phyloP scores from a whole-genome alignment of 2,329 filamentous ascomycete species.

The Oidium heveae region DNA sequence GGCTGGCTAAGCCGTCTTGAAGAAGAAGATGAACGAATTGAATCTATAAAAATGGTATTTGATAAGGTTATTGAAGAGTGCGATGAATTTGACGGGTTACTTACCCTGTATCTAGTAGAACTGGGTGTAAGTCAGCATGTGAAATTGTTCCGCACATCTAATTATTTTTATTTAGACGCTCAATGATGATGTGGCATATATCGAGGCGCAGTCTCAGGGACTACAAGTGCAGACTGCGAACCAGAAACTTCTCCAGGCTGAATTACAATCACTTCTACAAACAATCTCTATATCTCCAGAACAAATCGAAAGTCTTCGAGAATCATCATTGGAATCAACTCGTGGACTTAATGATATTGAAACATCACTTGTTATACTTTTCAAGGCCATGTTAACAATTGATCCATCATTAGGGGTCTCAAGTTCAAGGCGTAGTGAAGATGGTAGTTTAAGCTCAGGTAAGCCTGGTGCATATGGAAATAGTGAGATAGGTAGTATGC shows the following conservation, averaged over 20 bases:
- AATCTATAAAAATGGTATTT: slow-evolving; percentile 62
- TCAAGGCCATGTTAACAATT: slow-evolving; percentile 82
- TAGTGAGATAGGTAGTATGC: slow-evolving; percentile 49
- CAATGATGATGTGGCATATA: slow-evolving; percentile 87
- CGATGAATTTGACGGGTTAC: slow-evolving; percentile 79
- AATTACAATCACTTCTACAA: slow-evolving; percentile 68
- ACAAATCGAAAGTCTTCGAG: slow-evolving; percentile 48
- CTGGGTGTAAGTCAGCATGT: slow-evolving; percentile 39
- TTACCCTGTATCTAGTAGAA: slow-evolving; percentile 88
- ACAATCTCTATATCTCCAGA: slow-evolving; percentile 67
- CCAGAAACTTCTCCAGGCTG: slow-evolving; percentile 70
- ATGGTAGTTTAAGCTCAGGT: slow-evolving; percentile 11
- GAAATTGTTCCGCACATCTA: slow-evolving; percentile 2
- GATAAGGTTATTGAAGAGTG: slow-evolving; percentile 85
- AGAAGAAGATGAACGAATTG: slow-evolving; percentile 73
- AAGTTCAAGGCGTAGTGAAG: slow-evolving; percentile 17
- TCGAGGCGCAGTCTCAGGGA: slow-evolving; percentile 91
- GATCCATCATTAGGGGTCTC: slow-evolving; percentile 46
- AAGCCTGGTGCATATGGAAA: slow-evolving; percentile 21
- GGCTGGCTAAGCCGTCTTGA: slow-evolving; percentile 70
- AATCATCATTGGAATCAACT: slow-evolving; percentile 45
- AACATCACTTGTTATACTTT: slow-evolving; percentile 49
- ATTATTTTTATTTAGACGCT: slow-evolving; percentile 35
- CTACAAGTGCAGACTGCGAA: slow-evolving; percentile 93
- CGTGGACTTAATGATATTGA: slow-evolving; percentile 58